Evolutionary conservation across 2,329 filamentous ascomycete genomes (phyloP).

Genomic region (Calonectria fujianensis): DNA sequence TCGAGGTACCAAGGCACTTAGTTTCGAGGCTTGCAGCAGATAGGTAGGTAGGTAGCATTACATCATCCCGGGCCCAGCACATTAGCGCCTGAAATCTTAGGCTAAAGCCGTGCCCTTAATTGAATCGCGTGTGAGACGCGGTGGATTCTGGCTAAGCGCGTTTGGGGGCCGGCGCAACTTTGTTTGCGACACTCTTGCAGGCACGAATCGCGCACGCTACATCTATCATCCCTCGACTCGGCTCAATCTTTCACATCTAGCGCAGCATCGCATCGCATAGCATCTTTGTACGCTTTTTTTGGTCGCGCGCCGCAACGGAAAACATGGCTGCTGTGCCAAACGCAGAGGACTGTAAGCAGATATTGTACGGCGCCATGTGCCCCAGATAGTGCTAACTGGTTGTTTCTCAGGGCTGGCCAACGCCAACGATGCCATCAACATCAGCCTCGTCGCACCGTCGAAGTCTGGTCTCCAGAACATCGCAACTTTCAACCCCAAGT

Average conservation of each 20-base stretch:
- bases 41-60: conserved; percentile 39
- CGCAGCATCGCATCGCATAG: conserved; percentile 28
- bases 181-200: conserved; percentile 27
- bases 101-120: conserved; percentile 47
- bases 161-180: conserved; percentile 32
- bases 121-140: conserved; percentile 53
- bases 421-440: conserved; percentile 77
- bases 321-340: conserved; percentile 58
- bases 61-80: conserved; percentile 46
- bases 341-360: conserved; percentile 59
- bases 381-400: conserved; percentile 45
- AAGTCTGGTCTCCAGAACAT: conserved; percentile 72
- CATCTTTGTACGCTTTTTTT: neutral
- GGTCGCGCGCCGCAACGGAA: neutral
- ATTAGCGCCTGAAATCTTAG: conserved; percentile 46
- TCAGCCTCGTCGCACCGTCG: conserved; percentile 75
- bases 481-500: conserved; percentile 86
- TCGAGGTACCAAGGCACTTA: conserved; percentile 25
- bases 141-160: conserved; percentile 31
- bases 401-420: conserved; percentile 72
- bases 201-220: conserved; percentile 19
- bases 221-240: conserved; percentile 22
- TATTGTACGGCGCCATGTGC: neutral
- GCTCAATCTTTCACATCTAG: neutral
- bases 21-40: conserved; percentile 3